Evolutionary conservation across 805 yeast species (phyloP).

Genomic region (Candida corydali): DNA sequence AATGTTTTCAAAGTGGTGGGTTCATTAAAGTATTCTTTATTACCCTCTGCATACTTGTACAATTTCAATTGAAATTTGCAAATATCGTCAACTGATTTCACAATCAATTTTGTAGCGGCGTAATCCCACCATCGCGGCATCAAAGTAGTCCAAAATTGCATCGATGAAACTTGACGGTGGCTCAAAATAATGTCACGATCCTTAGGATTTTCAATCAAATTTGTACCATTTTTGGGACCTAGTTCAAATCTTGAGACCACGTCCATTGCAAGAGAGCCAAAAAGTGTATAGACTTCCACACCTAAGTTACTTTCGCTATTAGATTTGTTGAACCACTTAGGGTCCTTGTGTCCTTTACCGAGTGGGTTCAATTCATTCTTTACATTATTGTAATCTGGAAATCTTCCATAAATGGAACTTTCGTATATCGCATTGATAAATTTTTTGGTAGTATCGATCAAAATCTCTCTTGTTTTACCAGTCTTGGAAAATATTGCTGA

Average conservation of each 20-base stretch:
- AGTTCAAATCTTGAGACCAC: constrained; percentile 58
- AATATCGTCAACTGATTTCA: constrained; percentile 34
- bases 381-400: constrained; percentile 33
- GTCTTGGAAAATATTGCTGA: constrained; percentile 27
- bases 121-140: constrained; percentile 50
- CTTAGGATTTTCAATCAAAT: constrained; percentile 38
- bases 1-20: constrained; percentile 34
- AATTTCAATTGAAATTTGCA: constrained; percentile 44
- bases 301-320: constrained; percentile 28
- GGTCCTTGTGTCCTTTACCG: constrained; percentile 28
- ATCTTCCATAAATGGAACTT: constrained; percentile 26
- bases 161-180: constrained; percentile 47
- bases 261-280: constrained; percentile 71
- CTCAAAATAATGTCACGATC: constrained; percentile 40
- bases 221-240: constrained; percentile 46
- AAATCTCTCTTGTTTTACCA: constrained; percentile 20
- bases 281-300: constrained; percentile 56
- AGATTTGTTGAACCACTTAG: constrained; percentile 27
- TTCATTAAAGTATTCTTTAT: constrained; percentile 18
- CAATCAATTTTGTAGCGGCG: constrained; percentile 41
- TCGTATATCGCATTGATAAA: constrained; percentile 22
- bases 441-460: constrained; percentile 24
- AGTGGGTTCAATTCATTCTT: constrained; percentile 26
- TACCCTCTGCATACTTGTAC: constrained; percentile 30
- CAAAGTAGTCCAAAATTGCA: constrained; percentile 64